Base-by-base conservation (phyloP, 495 filamentous ascomycete species). In the Thermochaetoides thermophila region DNA sequence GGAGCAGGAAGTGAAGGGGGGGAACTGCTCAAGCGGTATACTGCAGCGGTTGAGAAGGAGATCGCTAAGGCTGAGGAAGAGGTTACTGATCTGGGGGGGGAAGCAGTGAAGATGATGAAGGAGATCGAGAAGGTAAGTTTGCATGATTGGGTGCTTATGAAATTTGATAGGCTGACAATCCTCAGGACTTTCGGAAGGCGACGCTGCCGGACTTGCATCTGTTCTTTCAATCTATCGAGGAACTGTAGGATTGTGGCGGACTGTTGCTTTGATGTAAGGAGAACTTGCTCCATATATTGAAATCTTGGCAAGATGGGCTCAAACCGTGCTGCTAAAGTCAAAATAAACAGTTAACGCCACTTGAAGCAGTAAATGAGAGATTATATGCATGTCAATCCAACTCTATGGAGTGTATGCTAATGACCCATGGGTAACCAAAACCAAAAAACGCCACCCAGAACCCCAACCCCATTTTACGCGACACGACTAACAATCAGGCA, bases 121-220 rank as follows among this genome's bases (percentile, higher is more conserved):
- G 32, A 35, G 2, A 38, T 48, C 32, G 45, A 48, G 19, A 48
- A 42, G 35, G 45, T 48, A 17, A 39, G 37, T 39, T 20, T 12
- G 2, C n/a, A n/a, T n/a, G n/a, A n/a, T n/a, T n/a, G 7, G 13
- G 2, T 7, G 3, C n/a, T 3, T 1, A 9, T n/a, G 10, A 16
- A 10, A 34, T 5, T 8, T 9, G 15, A 8, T 7, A 11, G 8
- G 33, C 43, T 39, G 28, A 43, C 26, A 6, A n/a, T 5, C 1
- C 8, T n/a, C 19, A 46, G 44, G 44, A 46, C 5, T 46, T 34
- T 27, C 21, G 40, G 14, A 43, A 43, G 40, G 29, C 29, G 7
- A 46, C 44, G 14, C 8, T 37, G 16, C 36, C 40, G 0, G 40
- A 46, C 28, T 24, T 43, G 20, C 44, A 34, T 5, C 29, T 35